Percentiles rank a stretch among this genome's conserved stretches.
phyloP scores from a whole-genome alignment of 306 rosid species.

The Pyrus communis region DNA sequence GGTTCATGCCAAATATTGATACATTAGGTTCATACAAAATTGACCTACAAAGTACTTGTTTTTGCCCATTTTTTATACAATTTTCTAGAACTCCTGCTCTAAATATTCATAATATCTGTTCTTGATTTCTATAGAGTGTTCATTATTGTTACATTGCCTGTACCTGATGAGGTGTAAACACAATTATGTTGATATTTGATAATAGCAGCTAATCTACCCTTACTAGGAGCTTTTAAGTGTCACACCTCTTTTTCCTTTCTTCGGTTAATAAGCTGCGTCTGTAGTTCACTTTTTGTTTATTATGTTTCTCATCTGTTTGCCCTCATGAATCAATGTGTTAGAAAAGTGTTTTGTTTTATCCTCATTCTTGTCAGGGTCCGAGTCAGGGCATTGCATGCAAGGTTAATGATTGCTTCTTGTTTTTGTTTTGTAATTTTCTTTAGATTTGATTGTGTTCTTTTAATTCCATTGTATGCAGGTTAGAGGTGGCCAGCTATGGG shows the following conservation, averaged over 20 bases:
- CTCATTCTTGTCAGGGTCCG: background rate
- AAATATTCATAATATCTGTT: background rate
- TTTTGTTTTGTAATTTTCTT: background rate
- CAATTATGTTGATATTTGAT: too few relatives aligned
- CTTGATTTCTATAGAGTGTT: background rate
- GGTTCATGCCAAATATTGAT: too few relatives aligned
- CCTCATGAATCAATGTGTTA: background rate
- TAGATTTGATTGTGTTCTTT: background rate
- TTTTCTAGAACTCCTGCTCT: background rate
- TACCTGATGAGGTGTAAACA: too few relatives aligned
- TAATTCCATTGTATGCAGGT: conserved; percentile 50
- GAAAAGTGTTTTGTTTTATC: background rate
- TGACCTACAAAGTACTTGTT: background rate
- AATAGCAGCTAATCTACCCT: too few relatives aligned
- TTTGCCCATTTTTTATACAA: background rate
- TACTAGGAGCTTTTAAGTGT: too few relatives aligned
- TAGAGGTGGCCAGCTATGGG: conserved; percentile 96
- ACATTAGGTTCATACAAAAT: background rate
- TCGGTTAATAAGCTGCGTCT: background rate
- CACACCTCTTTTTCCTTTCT: background rate
- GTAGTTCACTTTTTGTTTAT: background rate
- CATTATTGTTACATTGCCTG: background rate
- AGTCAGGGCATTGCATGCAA: background rate
- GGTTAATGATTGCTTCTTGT: background rate
- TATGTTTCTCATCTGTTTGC: background rate